phyloP scores from a whole-genome alignment of 108 stramenopile genomes.

The Cyclostephanos invisitatus region DNA sequence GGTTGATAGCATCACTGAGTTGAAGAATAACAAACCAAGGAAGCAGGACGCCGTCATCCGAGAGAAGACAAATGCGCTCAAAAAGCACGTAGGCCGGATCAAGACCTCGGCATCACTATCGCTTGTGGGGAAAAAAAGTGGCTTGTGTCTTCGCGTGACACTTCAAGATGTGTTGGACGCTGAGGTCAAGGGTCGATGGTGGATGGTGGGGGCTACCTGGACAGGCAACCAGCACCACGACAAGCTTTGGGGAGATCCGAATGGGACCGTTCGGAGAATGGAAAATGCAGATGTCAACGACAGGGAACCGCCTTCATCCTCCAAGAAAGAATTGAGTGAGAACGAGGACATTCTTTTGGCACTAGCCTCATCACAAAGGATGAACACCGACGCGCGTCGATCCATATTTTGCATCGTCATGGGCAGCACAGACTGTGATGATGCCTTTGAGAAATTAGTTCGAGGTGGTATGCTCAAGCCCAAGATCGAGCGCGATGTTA shows the following conservation, averaged over 20 bases:
- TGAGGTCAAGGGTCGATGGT: constrained; percentile 92
- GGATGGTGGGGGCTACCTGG: constrained; percentile 95
- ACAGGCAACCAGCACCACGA: constrained; percentile 79
- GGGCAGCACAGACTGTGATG: constrained; percentile 88
- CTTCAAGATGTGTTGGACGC: constrained; percentile 80
- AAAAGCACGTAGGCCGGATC: constrained; percentile 82
- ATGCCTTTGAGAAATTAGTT: constrained; percentile 93
- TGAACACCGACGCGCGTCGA: constrained; percentile 93
- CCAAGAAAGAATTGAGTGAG: constrained; percentile 37
- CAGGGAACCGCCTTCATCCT: constrained; percentile 5
- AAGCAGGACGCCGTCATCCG: constrained; percentile 69
- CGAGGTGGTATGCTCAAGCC: constrained; percentile 83
- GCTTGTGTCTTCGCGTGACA: constrained; percentile 74
- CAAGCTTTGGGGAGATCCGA: constrained; percentile 40
- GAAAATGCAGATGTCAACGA: constrained; percentile 8
- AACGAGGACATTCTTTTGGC: constrained; percentile 66
- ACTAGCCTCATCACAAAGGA: constrained; percentile 86
- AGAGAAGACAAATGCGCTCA: constrained; percentile 70
- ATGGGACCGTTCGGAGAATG: constrained; percentile 10
- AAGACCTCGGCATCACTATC: constrained; percentile 61
- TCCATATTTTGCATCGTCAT: constrained; percentile 95
- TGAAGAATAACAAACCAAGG: constrained; percentile 92
- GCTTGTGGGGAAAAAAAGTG: constrained; percentile 49
- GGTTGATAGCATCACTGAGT: constrained; percentile 88
- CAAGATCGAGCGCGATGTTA: constrained; percentile 86